Evolutionary conservation across 768 basidiomycete species (phyloP).

Genomic region (Leccinellum albellum): DNA sequence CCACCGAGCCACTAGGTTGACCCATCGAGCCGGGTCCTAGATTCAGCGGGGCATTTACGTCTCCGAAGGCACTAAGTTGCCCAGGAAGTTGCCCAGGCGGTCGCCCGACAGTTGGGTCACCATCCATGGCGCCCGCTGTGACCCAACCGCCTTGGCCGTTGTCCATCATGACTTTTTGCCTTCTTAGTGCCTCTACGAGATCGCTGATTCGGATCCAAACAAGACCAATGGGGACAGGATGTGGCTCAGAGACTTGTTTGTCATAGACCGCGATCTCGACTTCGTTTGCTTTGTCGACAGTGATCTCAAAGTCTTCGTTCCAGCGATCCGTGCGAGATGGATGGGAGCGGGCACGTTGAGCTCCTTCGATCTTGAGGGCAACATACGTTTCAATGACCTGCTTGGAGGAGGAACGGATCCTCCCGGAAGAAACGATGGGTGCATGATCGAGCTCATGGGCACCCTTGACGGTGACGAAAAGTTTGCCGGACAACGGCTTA

Average conservation of each 20-base stretch:
- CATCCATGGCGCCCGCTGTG: constrained; percentile 86
- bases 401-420: constrained; percentile 76
- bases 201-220: constrained; percentile 94
- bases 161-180: constrained; percentile 89
- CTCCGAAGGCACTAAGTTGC: constrained; percentile 47
- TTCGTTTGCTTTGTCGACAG: constrained; percentile 97
- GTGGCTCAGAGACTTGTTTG: constrained; percentile 74
- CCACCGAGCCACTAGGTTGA: constrained; percentile 29
- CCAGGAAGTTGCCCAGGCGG: constrained; percentile 49
- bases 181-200: constrained; percentile 85
- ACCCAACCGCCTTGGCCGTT: constrained; percentile 92
- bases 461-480: constrained; percentile 82
- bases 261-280: constrained; percentile 96
- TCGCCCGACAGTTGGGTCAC: constrained; percentile 46
- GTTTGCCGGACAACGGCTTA: constrained; percentile 92
- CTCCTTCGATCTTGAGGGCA: constrained; percentile 94
- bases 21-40: constrained; percentile 30
- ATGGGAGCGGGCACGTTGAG: constrained; percentile 86
- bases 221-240: constrained; percentile 88
- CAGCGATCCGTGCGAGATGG: constrained; percentile 93
- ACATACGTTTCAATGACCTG: constrained; percentile 79
- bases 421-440: constrained; percentile 57
- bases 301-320: constrained; percentile 96
- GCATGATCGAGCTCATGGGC: constrained; percentile 96
- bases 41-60: constrained; percentile 40